phyloP scores from a whole-genome alignment of 1,284 basidiomycete species.

The Phaffia rhodozyma region DNA sequence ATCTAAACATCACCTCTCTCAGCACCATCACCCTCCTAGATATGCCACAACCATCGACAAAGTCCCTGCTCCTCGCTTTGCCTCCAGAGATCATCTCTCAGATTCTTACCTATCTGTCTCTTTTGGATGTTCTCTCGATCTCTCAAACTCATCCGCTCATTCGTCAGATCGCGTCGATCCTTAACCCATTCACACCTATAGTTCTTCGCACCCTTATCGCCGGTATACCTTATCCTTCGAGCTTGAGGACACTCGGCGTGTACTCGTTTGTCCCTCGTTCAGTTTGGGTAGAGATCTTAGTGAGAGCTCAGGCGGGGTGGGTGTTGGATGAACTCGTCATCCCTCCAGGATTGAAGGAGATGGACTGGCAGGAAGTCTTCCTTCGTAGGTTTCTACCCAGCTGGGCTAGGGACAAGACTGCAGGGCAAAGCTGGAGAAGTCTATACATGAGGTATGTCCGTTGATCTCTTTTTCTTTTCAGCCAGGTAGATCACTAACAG shows the following conservation, averaged over 20 bases:
- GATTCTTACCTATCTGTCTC: slow-evolving; percentile 3
- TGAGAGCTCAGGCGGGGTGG: neutral
- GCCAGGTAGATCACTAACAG: no score
- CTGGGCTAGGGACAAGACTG: neutral
- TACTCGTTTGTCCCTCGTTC: neutral
- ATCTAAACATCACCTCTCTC: no score
- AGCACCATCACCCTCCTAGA: no score
- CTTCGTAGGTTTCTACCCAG: slow-evolving; percentile 3
- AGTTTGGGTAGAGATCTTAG: neutral
- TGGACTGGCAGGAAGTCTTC: slow-evolving; percentile 3
- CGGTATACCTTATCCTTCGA: neutral
- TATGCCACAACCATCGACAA: no score
- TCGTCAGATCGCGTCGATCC: neutral
- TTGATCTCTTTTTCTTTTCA: neutral
- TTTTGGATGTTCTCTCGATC: neutral
- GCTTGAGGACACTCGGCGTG: neutral
- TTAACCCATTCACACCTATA: neutral
- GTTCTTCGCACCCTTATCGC: neutral
- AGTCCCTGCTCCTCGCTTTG: neutral
- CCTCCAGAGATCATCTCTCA: slow-evolving; percentile 6
- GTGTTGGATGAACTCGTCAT: neutral
- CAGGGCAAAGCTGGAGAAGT: neutral
- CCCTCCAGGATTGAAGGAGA: neutral
- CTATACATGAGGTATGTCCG: slow-evolving; percentile 2
- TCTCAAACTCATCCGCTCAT: neutral